A percentile compares a stretch with the other conserved stretches of the same genome.
Evolutionary conservation across 2,329 filamentous ascomycete species (phyloP).

Genomic region (Penicillium concentricum): DNA sequence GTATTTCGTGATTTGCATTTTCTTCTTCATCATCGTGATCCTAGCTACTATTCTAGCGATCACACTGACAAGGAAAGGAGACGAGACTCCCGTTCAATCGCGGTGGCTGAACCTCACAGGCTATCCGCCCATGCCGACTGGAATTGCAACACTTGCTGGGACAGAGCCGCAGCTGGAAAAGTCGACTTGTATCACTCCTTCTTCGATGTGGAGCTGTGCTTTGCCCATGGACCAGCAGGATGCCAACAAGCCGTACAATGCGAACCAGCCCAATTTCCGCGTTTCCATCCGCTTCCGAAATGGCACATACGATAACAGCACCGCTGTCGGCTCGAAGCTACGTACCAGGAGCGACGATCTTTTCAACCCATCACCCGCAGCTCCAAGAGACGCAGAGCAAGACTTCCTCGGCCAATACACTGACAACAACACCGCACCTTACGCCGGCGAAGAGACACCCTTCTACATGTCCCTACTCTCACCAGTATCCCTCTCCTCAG

Average conservation of each 20-base stretch:
- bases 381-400: slow-evolving; percentile 64
- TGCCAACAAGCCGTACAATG: slow-evolving; percentile 60
- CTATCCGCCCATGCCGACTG: slow-evolving; percentile 83
- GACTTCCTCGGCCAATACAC: slow-evolving; percentile 83
- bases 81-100: slow-evolving; percentile 47
- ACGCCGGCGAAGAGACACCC: slow-evolving; percentile 81
- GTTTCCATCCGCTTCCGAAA: slow-evolving; percentile 69
- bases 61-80: slow-evolving; percentile 51
- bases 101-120: slow-evolving; percentile 81
- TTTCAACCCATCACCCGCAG: slow-evolving; percentile 47
- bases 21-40: slow-evolving; percentile 56
- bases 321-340: slow-evolving; percentile 47
- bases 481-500: slow-evolving; percentile 40
- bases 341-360: slow-evolving; percentile 30
- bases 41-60: slow-evolving; percentile 59
- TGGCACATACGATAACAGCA: slow-evolving; percentile 60
- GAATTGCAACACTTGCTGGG: slow-evolving; percentile 73
- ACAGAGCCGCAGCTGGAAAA: slow-evolving; percentile 65
- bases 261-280: slow-evolving; percentile 74
- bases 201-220: slow-evolving; percentile 81
- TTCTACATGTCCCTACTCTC: slow-evolving; percentile 77
- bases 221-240: slow-evolving; percentile 75
- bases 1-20: slow-evolving; percentile 54
- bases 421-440: slow-evolving; percentile 68
- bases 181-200: slow-evolving; percentile 68